Evolutionary conservation across 257 asterid species (phyloP).

Genomic region (Nemophila menziesii): DNA sequence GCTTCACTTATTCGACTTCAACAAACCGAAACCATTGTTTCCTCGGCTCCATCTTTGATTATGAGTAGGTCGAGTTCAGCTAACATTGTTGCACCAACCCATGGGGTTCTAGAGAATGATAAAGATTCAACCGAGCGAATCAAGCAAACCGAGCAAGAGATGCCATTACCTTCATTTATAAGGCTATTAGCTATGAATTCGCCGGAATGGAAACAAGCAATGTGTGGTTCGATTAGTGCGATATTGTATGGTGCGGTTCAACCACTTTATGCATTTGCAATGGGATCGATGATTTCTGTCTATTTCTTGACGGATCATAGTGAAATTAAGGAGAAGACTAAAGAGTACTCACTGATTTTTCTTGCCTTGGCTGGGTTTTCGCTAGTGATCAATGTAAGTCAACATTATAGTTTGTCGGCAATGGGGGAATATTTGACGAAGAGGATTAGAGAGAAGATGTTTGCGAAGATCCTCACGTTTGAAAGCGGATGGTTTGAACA

Average conservation of each 20-base stretch:
- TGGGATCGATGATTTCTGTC: constrained; percentile 53
- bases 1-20: neutral
- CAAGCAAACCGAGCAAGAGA: no score
- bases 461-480: constrained; percentile 37
- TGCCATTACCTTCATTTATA: constrained; percentile 33
- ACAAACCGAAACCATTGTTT: neutral
- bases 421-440: constrained; percentile 62
- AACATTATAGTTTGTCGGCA: constrained; percentile 53
- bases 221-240: constrained; percentile 60
- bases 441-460: constrained; percentile 43
- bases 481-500: constrained; percentile 67
- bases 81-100: constrained; percentile 28
- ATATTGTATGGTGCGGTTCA: constrained; percentile 44
- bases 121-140: constrained; percentile 15
- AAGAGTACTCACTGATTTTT: constrained; percentile 28
- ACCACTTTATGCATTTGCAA: constrained; percentile 43
- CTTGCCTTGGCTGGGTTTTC: constrained; percentile 27
- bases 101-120: constrained; percentile 13
- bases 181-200: constrained; percentile 42
- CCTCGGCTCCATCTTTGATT: no score
- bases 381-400: constrained; percentile 46
- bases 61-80: constrained; percentile 55
- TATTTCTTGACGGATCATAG: constrained; percentile 26
- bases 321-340: constrained; percentile 30
- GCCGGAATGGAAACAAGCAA: constrained; percentile 62